These are phyloP conservation scores for Boletus coccyginus DNA, from an alignment of 768 basidiomycete species.

Conservation along the genomic window DNA sequence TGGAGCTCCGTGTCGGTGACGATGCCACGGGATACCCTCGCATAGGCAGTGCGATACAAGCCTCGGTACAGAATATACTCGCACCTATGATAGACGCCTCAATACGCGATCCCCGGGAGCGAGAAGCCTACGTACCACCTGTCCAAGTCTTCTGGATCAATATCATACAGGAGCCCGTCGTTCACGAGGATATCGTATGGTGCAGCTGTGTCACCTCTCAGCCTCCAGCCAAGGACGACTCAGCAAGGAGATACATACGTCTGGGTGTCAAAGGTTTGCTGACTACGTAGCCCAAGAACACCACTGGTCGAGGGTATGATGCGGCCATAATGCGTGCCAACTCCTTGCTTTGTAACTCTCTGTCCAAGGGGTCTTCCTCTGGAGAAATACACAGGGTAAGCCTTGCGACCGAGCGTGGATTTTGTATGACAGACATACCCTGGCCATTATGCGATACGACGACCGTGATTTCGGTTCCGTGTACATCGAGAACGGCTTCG, in stretches of 20 bases:
- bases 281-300: slow-evolving; percentile 83
- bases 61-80: slow-evolving; percentile 89
- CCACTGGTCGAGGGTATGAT: slow-evolving; percentile 65
- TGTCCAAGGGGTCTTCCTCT: slow-evolving; percentile 90
- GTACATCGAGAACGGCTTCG: slow-evolving; percentile 78
- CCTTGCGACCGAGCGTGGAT: not conserved
- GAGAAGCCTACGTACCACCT: slow-evolving; percentile 50
- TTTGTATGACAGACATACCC: slow-evolving; percentile 43
- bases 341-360: slow-evolving; percentile 80
- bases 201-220: slow-evolving; percentile 44
- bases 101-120: not conserved
- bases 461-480: slow-evolving; percentile 74
- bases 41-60: slow-evolving; percentile 77
- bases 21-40: slow-evolving; percentile 73
- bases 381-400: not conserved
- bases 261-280: slow-evolving; percentile 60
- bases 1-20: slow-evolving; percentile 92
- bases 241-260: slow-evolving; percentile 44
- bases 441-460: slow-evolving; percentile 93
- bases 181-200: slow-evolving; percentile 74
- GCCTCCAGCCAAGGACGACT: slow-evolving; percentile 1
- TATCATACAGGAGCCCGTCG: slow-evolving; percentile 80
- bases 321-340: slow-evolving; percentile 76
- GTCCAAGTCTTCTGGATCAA: slow-evolving; percentile 69
- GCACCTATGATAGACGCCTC: slow-evolving; percentile 51